A percentile compares a stretch with the other conserved stretches of the same genome.
These are phyloP conservation scores for Carnegiea gigantea DNA, from an alignment of 179 eudicot genomes.

Conservation along the genomic window DNA sequence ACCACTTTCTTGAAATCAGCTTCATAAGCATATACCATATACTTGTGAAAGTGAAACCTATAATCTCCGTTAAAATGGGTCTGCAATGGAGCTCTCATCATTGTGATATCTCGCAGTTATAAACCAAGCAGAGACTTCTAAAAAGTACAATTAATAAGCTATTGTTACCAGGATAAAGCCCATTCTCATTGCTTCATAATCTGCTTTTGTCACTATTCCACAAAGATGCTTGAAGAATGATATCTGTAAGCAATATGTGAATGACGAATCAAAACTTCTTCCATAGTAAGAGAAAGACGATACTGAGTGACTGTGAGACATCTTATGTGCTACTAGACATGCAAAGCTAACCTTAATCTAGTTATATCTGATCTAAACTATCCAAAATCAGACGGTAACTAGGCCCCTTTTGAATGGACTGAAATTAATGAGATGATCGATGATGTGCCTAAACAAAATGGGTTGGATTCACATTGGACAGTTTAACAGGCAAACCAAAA, in stretches of 20 bases:
- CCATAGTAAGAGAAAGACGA: not conserved
- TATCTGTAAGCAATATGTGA: conserved; percentile 8
- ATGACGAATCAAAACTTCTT: not conserved
- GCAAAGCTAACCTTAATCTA: too few species aligned
- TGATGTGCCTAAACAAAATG: too few species aligned
- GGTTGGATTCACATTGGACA: too few species aligned
- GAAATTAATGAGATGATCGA: too few species aligned
- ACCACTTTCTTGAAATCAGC: conserved; percentile 28
- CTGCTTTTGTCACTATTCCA: conserved; percentile 28
- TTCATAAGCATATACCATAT: conserved; percentile 33
- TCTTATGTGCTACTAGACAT: too few species aligned
- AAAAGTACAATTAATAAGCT: not conserved
- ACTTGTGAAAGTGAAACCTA: conserved; percentile 26
- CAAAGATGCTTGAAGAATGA: conserved; percentile 24
- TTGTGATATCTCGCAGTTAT: not conserved
- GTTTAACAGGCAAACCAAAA: too few species aligned
- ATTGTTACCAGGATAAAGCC: conserved; percentile 26
- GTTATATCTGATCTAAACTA: too few species aligned
- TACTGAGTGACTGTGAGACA: too few species aligned
- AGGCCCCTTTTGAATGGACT: too few species aligned
- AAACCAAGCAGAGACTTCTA: too few species aligned
- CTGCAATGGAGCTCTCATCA: conserved; percentile 9
- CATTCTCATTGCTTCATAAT: conserved; percentile 25
- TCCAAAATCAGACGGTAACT: too few species aligned
- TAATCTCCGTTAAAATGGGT: conserved; percentile 19